Evolutionary conservation across 1,284 basidiomycete genomes (phyloP), one percentile per base, ranked within the genome.

Genomic region (Cryptococcus sp.): DNA sequence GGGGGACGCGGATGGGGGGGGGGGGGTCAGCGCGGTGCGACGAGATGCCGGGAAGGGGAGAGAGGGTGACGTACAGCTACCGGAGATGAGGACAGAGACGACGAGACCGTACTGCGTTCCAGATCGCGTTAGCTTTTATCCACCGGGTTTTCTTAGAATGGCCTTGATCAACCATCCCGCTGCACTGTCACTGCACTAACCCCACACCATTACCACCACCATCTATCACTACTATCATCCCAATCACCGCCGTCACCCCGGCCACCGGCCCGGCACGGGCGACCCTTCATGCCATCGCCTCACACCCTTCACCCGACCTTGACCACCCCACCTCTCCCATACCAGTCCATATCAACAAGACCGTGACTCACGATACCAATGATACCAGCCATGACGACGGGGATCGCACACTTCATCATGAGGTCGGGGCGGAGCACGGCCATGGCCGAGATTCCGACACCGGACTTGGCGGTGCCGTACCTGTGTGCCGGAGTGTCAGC

Each of bases 311-410:
- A 21, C 40, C n/a, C n/a, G n/a, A n/a, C n/a, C n/a, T n/a, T n/a
- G n/a, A n/a, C n/a, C n/a, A 42, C 20, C 20, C 20, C 40, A 42
- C 4, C 40, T 42, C 40, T 42, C 13, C 20, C 40, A 7, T 42
- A 12, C 38, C 38, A 39, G n/a, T n/a, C 40, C 4, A n/a, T 12
- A 42, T 21, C 40, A 4, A 5, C 40, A 4, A n/a, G 18, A 46
- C 11, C n/a, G 12, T n/a, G 5, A 75, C 75, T 61, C 49, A 78
- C 77, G 66, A 93, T 90, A 74, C 88, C 92, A 79, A 96, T 94
- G 81, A 98, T 98, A 92, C 94, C 94, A 82, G 94, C 92, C 94
- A 98, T 98, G 79, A 98, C 88, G 76, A 98, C 94, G 53, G 95
- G 95, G 63, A 98, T 87, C 62, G 92, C 87, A 83, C 88, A 95